Base-by-base conservation (phyloP, 1,284 basidiomycete genomes). In the Ganoderma leucocontextum region DNA sequence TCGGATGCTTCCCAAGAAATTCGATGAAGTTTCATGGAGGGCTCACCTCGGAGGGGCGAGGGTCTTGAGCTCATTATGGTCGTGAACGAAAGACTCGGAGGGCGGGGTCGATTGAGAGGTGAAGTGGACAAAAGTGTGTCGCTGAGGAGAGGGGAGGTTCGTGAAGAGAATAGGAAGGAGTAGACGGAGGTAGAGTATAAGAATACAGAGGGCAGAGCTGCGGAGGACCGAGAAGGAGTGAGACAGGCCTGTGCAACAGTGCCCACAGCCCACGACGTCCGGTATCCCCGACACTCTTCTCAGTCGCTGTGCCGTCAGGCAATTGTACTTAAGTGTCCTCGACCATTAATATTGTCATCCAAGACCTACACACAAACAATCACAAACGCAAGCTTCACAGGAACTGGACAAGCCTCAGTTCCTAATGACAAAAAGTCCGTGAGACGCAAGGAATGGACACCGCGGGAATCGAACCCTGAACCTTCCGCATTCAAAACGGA, bases 401-500 rank as follows among this genome's bases (percentile, higher is more conserved):
- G 29, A 29, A 29, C 2, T 29, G 29, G 29, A 29, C 1, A 29
- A 29, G 29, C 29, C 29, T 29, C 1, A 29, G 29, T 29, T 29
- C 29, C 29, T 29, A 29, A 29, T 29, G 29, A 29, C 39, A 39
- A 47, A 47, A 47, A n/a, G 44, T 29, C n/a, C n/a, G n/a, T n/a
- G n/a, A n/a, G n/a, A n/a, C n/a, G n/a, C n/a, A n/a, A n/a, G n/a
- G n/a, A n/a, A n/a, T 72, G 71, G 71, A 72, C 71, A 72, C 58
- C 68, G 63, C 68, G 71, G 71, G 71, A 64, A 68, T 72, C 66
- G 71, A 72, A 72, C 71, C 68, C 71, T 70, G 64, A 68, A 72
- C 71, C 68, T 72, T 68, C 70, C 71, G 71, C 68, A 72, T 72
- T 68, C 71, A 66, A 72, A 72, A 68, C 71, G 71, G 70, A 68